Conservation (phyloP, 305 asterid genomes). For the Fraxinus dipetala region DNA sequence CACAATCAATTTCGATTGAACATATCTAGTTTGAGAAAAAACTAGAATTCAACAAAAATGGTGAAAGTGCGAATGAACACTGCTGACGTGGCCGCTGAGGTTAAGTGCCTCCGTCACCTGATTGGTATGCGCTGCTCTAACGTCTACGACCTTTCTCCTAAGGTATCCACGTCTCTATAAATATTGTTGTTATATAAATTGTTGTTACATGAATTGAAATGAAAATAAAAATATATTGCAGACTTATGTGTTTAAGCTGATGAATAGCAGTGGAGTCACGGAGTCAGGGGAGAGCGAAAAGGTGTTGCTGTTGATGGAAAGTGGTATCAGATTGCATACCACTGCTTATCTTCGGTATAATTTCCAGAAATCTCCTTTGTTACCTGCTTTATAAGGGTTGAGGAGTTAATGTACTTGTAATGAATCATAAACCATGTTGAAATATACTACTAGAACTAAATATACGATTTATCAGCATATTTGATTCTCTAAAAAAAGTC, state of each 20-base stretch:
- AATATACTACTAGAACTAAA: neutral
- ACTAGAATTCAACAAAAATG: slow-evolving; percentile 34
- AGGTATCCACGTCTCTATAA: slow-evolving; percentile 36
- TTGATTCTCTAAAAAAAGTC: neutral
- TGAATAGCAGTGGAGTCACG: slow-evolving; percentile 93
- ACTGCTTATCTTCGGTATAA: slow-evolving; percentile 83
- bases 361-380: neutral
- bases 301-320: slow-evolving; percentile 88
- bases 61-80: slow-evolving; percentile 99
- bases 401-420: neutral
- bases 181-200: neutral
- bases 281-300: slow-evolving; percentile 98
- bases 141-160: slow-evolving; percentile 88
- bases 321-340: slow-evolving; percentile 91
- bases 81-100: slow-evolving; percentile 99
- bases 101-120: slow-evolving; percentile 83
- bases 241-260: slow-evolving; percentile 94
- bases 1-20: neutral
- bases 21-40: neutral
- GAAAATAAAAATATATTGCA: slow-evolving; percentile 29
- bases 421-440: neutral
- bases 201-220: neutral
- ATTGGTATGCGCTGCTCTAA: slow-evolving; percentile 99
- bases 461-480: neutral
- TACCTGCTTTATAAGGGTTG: neutral